A percentile compares a stretch with the other conserved stretches of the same genome.
These are phyloP conservation scores for Blastobotrys indianensis DNA, from an alignment of 1,139 yeast species.

Conservation along the genomic window DNA sequence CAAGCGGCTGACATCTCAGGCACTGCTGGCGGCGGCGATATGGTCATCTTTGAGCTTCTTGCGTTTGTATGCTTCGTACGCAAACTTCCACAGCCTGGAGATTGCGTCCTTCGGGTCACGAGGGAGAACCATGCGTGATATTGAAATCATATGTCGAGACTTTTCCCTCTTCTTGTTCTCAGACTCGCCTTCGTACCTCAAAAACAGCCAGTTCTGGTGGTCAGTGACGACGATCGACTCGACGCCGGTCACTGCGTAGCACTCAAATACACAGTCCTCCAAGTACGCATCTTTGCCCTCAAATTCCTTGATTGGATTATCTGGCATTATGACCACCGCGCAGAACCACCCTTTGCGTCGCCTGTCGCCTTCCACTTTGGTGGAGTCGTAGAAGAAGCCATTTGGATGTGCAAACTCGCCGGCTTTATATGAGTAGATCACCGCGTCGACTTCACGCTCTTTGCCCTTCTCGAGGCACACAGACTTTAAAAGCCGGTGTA, in stretches of 20 bases:
- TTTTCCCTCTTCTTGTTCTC: too few species aligned
- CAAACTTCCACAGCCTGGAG: too few species aligned
- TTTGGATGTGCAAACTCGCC: slow-evolving; percentile 7
- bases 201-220: slow-evolving; percentile 1
- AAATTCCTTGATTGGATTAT: slow-evolving; percentile 5
- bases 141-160: too few species aligned
- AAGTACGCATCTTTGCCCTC: background rate
- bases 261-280: slow-evolving; percentile 9
- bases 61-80: too few species aligned
- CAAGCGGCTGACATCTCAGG: too few species aligned
- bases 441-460: slow-evolving; percentile 1
- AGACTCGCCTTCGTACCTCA: slow-evolving; percentile 1
- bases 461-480: slow-evolving; percentile 7
- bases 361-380: background rate
- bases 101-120: too few species aligned
- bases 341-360: slow-evolving; percentile 7
- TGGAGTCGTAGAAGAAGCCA: slow-evolving; percentile 6
- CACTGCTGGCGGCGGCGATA: too few species aligned
- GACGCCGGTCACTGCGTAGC: slow-evolving; percentile 6
- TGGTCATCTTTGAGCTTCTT: too few species aligned
- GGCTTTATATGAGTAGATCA: slow-evolving; percentile 6
- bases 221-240: slow-evolving; percentile 5
- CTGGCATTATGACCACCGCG: slow-evolving; percentile 6
- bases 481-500: slow-evolving; percentile 6
- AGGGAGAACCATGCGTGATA: too few species aligned